Base-by-base conservation (phyloP, 176 grass and related monocot genomes). In the Oryza glumipatula region DNA sequence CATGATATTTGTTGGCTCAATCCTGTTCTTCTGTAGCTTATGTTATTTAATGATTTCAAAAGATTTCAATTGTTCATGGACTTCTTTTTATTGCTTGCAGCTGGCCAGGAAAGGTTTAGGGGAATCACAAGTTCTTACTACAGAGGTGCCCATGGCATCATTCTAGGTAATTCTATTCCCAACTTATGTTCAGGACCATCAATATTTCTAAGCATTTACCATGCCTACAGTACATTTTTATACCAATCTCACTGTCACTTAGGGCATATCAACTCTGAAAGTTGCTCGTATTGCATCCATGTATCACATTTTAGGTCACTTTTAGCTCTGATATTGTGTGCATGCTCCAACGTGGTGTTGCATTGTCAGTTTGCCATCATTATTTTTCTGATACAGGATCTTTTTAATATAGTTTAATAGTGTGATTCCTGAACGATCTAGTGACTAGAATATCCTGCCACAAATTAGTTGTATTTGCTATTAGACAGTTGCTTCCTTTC, bases 121-220 rank as follows among this genome's bases (percentile, higher is more conserved):
- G 92, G 93, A 77, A 77, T 99, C 80, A 96, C 96, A 80, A 92
- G 93, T 82, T 99, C 96, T 89, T 99, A 99, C 77, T 96, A 96
- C 78, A 92, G 96, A 89, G 87, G 96, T 60, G 91, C 96, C 80
- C 93, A 99, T 88, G 96, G 96, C 73, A 94, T 99, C 51, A 94
- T 99, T 92, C 84, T 99, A 77, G 96, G 96, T 99, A 90, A 86
- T 26, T 33, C 68, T 30, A 36, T 3, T 71, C 69, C 26, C 58
- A 72, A 79, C 11, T 30, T 78, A 12, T 48, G 48, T n/a, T n/a
- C 10, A 46, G 21, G 73, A 38, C 7, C 49, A 65, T 61, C 17
- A 56, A 81, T 72, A 77, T 28, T 45, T 80, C 39, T 45, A 74
- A 63, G 77, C 1, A 21, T 77, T 77, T 74, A 11, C 65, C 43